Percentiles rank a stretch among this genome's conserved stretches.
These are phyloP conservation scores for Globisporangium sylvaticum DNA, from an alignment of 352 stramenopile species.

Conservation along the genomic window DNA sequence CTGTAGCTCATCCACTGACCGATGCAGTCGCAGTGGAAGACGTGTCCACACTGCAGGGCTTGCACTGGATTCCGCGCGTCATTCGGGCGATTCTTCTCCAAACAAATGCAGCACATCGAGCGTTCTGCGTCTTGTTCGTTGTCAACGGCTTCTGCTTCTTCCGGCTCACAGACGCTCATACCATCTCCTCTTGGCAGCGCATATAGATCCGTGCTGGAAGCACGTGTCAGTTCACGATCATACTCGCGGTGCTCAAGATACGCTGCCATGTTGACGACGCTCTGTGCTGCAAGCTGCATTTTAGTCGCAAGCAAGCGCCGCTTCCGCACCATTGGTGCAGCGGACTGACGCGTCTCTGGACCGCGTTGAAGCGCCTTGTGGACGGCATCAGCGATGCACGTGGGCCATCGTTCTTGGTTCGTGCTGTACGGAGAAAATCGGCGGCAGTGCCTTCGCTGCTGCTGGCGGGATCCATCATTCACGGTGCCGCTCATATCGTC, in stretches of 20 bases:
- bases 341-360: background rate
- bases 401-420: background rate
- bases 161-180: background rate
- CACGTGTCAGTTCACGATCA: background rate
- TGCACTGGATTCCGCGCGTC: slow-evolving; percentile 1
- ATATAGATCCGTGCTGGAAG: background rate
- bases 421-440: slow-evolving; percentile 3
- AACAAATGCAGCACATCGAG: slow-evolving; percentile 26
- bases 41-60: slow-evolving; percentile 27
- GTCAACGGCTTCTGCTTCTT: background rate
- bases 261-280: slow-evolving; percentile 11
- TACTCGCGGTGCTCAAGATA: slow-evolving; percentile 7
- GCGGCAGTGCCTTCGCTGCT: background rate
- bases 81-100: slow-evolving; percentile 15
- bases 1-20: slow-evolving; percentile 21
- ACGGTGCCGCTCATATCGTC: background rate
- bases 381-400: slow-evolving; percentile 3
- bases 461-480: background rate
- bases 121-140: background rate
- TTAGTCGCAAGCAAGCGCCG: slow-evolving; percentile 4
- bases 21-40: slow-evolving; percentile 30
- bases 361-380: slow-evolving; percentile 10
- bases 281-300: slow-evolving; percentile 14
- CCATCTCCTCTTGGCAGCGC: background rate
- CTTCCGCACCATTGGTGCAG: background rate